Base-by-base conservation (phyloP, 2,329 filamentous ascomycete species). In the Fusarium tupiense region DNA sequence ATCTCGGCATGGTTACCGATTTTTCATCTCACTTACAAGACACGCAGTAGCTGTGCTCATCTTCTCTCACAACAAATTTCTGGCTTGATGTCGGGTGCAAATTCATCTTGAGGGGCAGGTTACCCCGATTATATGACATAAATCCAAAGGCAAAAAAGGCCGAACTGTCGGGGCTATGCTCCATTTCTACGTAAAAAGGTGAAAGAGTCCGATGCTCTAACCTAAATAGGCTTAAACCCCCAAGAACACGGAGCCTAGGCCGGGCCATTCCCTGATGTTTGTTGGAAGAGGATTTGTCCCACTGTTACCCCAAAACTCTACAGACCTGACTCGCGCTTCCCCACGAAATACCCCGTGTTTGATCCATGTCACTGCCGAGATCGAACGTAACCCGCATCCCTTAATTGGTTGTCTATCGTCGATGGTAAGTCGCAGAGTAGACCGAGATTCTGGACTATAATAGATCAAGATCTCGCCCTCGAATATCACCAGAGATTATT, bases 71-170 rank as follows among this genome's bases (percentile, higher is more conserved):
- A 44, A 2, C 3, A 22, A 17, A 19, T 12, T 33, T 37, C 20
- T 22, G 16, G 3, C 6, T 26, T 20, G n/a, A 24, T 33, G 26
- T 20, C 14, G 19, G 29, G 17, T 16, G 38, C 16, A 43, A 33
- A 43, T 14, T 33, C 44, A 31, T 57, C 53, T 31, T 11, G 29
- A 35, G 47, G 53, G 61, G 65, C 61, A 66, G 46, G 26, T 60
- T 46, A 16, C 64, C 52, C 64, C 64, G 64, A 65, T 41, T 67
- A 67, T 67, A 65, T 24, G 16, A 53, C 37, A 29, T 44, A 33
- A 9, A n/a, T 13, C 31, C 7, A 9, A 31, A 11, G 22, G 60
- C 14, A n/a, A 67, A 65, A 67, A 53, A 19, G 2, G 43, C 64
- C 61, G 29, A 52, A 46, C 7, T 19, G 6, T 58, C 64, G 60